phyloP scores from a whole-genome alignment of 2,329 filamentous ascomycete species.

The Talaromyces rugulosus region DNA sequence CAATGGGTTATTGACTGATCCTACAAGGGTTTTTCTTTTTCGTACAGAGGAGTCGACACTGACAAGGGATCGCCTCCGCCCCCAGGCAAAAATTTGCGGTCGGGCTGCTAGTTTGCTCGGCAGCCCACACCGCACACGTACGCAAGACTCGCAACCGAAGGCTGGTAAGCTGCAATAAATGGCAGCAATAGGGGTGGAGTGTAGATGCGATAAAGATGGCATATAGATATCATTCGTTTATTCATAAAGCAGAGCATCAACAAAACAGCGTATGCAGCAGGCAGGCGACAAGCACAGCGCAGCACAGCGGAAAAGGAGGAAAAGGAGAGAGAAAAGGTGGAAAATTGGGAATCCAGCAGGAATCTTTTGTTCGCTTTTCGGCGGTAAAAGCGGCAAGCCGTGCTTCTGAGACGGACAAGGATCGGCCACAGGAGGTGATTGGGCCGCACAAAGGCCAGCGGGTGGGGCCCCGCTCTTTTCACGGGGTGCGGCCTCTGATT shows the following conservation, averaged over 20 bases:
- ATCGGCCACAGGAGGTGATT: conserved; percentile 27
- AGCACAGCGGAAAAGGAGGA: neutral
- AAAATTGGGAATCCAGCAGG: conserved; percentile 15
- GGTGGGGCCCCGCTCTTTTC: conserved; percentile 17
- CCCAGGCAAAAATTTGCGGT: neutral
- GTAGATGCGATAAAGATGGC: neutral
- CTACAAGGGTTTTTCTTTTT: neutral
- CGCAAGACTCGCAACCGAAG: neutral
- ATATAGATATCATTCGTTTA: neutral
- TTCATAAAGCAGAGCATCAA: neutral
- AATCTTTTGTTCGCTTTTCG: conserved; percentile 32
- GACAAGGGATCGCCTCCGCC: neutral
- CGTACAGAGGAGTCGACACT: too few species aligned
- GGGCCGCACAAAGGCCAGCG: conserved; percentile 19
- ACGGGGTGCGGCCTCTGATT: conserved; percentile 2
- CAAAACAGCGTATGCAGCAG: neutral
- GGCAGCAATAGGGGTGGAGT: too few species aligned
- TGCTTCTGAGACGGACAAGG: conserved; percentile 25
- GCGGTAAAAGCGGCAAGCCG: conserved; percentile 31
- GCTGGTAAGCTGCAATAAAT: neutral
- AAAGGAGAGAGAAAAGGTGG: conserved; percentile 16
- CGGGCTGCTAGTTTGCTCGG: neutral
- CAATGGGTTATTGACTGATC: neutral
- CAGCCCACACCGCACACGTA: neutral
- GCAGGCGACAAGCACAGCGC: neutral